Percentiles rank a stretch among this genome's conserved stretches.
These are phyloP conservation scores for Scalesia atractyloides DNA, from an alignment of 129 eudicot genomes.

Conservation along the genomic window DNA sequence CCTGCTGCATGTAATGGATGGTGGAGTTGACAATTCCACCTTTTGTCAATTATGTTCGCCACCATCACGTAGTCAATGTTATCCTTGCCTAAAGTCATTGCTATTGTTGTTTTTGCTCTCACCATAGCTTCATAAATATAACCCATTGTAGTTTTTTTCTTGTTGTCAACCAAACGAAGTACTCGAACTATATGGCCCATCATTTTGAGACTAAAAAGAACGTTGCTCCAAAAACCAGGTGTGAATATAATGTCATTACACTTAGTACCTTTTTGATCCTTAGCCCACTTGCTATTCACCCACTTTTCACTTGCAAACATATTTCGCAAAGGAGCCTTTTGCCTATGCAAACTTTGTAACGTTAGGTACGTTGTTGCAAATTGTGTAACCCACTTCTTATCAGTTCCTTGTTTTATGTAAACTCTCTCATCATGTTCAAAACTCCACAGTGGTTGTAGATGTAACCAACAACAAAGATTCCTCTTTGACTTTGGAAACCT, in stretches of 20 bases:
- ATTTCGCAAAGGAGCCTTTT: background rate
- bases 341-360: background rate
- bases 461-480: background rate
- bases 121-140: background rate
- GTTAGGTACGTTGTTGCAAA: background rate
- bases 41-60: background rate
- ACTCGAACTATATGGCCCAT: background rate
- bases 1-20: background rate
- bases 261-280: too few relatives aligned
- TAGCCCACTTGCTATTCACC: background rate
- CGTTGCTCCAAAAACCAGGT: background rate
- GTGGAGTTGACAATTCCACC: background rate
- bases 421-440: background rate
- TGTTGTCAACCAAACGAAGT: background rate
- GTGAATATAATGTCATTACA: too few relatives aligned
- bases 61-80: background rate
- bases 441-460: background rate
- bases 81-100: background rate
- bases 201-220: background rate
- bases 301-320: background rate
- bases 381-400: background rate
- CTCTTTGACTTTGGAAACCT: background rate
- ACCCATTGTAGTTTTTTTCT: conserved; percentile 13
- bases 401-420: background rate
- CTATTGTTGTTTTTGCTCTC: background rate